A percentile compares a stretch with the other conserved stretches of the same genome.
These are phyloP conservation scores for Forsythia suspensa DNA, from an alignment of 257 asterid genomes.

Conservation along the genomic window DNA sequence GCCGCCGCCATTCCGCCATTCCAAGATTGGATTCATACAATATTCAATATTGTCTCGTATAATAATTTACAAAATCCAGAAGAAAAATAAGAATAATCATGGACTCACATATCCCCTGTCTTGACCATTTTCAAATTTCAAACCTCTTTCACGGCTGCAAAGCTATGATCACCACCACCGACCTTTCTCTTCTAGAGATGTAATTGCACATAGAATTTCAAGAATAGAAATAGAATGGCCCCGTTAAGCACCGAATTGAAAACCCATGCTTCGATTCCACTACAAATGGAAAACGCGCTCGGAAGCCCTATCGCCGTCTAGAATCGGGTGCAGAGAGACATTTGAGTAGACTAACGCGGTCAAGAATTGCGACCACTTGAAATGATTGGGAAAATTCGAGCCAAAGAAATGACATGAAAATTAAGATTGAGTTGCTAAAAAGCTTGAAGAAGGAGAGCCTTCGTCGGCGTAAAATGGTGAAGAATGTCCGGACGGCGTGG, in stretches of 20 bases:
- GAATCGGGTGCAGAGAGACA: conserved; percentile 89
- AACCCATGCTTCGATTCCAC: conserved; percentile 88
- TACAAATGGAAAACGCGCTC: conserved; percentile 70
- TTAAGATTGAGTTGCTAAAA: conserved; percentile 58
- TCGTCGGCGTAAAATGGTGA: conserved; percentile 48
- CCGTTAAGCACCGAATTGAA: conserved; percentile 80
- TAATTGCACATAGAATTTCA: conserved; percentile 64
- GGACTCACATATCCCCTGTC: conserved; percentile 36
- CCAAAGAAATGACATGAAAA: conserved; percentile 72
- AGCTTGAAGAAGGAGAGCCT: conserved; percentile 51
- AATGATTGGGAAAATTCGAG: conserved; percentile 91
- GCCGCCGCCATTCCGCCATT: too few relatives aligned
- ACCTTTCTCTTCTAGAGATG: conserved; percentile 28
- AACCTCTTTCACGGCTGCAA: conserved; percentile 6
- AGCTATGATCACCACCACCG: conserved; percentile 18
- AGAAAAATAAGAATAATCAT: not conserved
- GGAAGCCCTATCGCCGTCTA: conserved; percentile 87
- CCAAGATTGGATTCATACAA: too few relatives aligned
- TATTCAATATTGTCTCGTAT: too few relatives aligned
- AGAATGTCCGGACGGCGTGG: conserved; percentile 60
- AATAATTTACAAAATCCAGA: not conserved
- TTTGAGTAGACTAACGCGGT: conserved; percentile 58
- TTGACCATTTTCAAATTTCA: conserved; percentile 21
- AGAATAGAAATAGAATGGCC: conserved; percentile 57
- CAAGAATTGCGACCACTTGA: conserved; percentile 66